A percentile compares a stretch with the other conserved stretches of the same genome.
Evolutionary conservation across 345 rosid species (phyloP).

Genomic region (Alliaria petiolata): DNA sequence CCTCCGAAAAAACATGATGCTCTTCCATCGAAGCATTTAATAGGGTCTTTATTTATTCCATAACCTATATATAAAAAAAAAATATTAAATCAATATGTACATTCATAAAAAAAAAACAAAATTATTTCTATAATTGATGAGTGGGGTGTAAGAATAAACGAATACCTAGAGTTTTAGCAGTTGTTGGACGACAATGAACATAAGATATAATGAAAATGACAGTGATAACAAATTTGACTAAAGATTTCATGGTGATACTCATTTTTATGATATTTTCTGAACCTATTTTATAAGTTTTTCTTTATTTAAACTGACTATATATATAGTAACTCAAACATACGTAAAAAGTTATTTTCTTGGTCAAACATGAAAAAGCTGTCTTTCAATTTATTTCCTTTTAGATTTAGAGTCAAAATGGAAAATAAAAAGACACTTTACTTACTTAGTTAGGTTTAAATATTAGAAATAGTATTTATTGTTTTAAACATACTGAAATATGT

Average conservation of each 20-base stretch:
- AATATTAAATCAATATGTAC: not conserved
- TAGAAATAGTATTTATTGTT: not conserved
- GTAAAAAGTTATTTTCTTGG: not conserved
- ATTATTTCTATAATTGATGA: not conserved
- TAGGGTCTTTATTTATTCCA: not conserved
- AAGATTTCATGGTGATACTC: not conserved
- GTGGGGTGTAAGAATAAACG: not conserved
- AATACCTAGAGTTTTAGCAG: not conserved
- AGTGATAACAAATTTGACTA: not conserved
- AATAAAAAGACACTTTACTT: no score
- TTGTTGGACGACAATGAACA: not conserved
- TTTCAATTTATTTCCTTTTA: no score
- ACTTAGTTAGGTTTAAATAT: no score
- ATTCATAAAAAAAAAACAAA: not conserved
- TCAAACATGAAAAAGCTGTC: no score
- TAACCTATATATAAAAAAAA: not conserved
- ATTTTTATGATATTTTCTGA: no score
- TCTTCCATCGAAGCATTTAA: no score
- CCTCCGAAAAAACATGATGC: not conserved
- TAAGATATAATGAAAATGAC: not conserved
- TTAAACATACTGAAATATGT: not conserved
- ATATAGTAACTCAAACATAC: no score
- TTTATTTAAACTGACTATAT: no score
- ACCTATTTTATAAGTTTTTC: no score
- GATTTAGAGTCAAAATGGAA: not conserved